Conservation (phyloP, 176 grass and related monocot genomes). For the Ensete glaucum region DNA sequence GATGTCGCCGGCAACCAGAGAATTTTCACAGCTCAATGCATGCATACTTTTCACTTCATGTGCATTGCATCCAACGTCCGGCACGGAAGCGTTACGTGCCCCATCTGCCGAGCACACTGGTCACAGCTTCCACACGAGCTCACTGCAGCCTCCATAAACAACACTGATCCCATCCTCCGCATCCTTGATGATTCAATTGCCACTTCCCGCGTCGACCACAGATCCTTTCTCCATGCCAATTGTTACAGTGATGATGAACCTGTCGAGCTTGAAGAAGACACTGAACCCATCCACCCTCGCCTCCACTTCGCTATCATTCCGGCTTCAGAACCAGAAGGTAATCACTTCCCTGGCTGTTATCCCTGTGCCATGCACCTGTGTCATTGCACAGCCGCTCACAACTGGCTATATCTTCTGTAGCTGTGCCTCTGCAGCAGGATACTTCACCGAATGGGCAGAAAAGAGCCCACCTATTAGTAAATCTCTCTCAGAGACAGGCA, state of each 20-base stretch:
- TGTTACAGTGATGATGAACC: constrained; percentile 88
- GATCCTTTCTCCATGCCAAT: constrained; percentile 50
- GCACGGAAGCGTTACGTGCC: constrained; percentile 78
- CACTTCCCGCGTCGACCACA: constrained; percentile 70
- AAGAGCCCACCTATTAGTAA: constrained; percentile 59
- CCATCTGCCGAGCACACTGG: constrained; percentile 87
- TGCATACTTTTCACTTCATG: constrained; percentile 69
- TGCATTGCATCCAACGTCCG: constrained; percentile 92
- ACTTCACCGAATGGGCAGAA: constrained; percentile 36
- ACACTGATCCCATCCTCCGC: constrained; percentile 66
- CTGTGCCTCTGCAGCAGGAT: constrained; percentile 35
- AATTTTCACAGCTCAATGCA: constrained; percentile 72
- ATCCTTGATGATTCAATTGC: constrained; percentile 92
- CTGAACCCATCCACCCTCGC: constrained; percentile 35
- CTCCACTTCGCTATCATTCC: constrained; percentile 59
- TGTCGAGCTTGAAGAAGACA: constrained; percentile 36
- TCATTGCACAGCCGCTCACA: background rate
- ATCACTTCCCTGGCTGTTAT: background rate
- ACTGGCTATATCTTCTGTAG: background rate
- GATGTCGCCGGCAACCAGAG: background rate
- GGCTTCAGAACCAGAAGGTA: constrained; percentile 23
- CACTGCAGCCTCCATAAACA: constrained; percentile 29
- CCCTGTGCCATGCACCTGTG: too few relatives aligned
- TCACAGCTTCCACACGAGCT: constrained; percentile 60
- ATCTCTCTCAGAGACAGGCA: constrained; percentile 57